Evolutionary conservation across 1,284 basidiomycete species (phyloP).

Genomic region (Tilletia horrida): DNA sequence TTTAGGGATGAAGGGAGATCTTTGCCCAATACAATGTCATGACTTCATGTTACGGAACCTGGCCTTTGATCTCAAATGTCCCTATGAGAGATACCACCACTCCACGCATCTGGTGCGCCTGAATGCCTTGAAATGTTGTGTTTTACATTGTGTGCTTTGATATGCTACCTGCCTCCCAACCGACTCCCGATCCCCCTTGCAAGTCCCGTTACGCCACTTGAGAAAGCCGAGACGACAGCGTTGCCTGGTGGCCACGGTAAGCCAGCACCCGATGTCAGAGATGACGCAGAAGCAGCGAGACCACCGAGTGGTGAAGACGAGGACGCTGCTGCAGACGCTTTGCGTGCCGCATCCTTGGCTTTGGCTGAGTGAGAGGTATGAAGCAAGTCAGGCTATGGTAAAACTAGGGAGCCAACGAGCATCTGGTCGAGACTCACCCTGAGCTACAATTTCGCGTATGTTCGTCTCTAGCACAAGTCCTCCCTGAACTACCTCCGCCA

Average conservation of each 20-base stretch:
- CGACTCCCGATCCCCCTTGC: slow-evolving; percentile 13
- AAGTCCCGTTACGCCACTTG: not conserved
- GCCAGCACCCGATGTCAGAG: not conserved
- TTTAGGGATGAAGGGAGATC: not conserved
- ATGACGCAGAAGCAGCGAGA: slow-evolving; percentile 9
- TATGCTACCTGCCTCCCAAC: not conserved
- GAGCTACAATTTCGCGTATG: slow-evolving; percentile 78
- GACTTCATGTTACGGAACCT: not conserved
- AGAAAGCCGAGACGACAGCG: not conserved
- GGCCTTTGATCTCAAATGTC: not conserved
- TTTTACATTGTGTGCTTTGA: not conserved
- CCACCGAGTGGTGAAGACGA: not conserved
- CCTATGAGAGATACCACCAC: not conserved
- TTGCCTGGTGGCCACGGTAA: slow-evolving; percentile 10
- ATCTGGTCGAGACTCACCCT: slow-evolving; percentile 61
- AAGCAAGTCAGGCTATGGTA: not conserved
- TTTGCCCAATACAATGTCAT: too few species aligned
- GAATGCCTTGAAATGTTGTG: too few species aligned
- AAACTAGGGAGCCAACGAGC: not conserved
- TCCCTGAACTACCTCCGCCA: slow-evolving; percentile 92
- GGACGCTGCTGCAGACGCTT: slow-evolving; percentile 5
- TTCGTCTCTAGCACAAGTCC: slow-evolving; percentile 98
- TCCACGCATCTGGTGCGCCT: too few species aligned
- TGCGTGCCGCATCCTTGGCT: slow-evolving; percentile 12
- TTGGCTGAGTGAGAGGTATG: not conserved